phyloP scores from a whole-genome alignment of 768 basidiomycete species.

The Pleurotus ostreatus region DNA sequence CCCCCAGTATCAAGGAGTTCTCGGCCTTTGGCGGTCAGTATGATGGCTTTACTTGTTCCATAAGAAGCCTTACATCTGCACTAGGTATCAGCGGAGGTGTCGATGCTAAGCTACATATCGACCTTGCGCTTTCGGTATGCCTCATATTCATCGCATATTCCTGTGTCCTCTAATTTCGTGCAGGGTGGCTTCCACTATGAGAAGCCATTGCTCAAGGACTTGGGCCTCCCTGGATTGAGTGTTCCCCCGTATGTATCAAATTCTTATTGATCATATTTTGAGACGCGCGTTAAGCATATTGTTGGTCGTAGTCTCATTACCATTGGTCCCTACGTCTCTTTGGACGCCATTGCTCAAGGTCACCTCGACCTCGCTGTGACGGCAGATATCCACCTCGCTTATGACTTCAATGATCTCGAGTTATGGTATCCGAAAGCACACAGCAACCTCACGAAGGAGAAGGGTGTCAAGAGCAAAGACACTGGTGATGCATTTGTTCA shows the following conservation, averaged over 20 bases:
- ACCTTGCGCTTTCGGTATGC: conserved; percentile 21
- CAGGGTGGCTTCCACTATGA: conserved; percentile 26
- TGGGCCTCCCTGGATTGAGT: conserved; percentile 27
- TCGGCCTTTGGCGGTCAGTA: conserved; percentile 16
- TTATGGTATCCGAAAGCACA: neutral
- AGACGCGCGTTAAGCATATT: too few relatives aligned
- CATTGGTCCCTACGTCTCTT: conserved; percentile 34
- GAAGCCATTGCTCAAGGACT: conserved; percentile 21
- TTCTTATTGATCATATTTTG: too few relatives aligned
- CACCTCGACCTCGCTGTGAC: conserved; percentile 28
- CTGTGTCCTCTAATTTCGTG: neutral
- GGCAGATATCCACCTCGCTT: conserved; percentile 26
- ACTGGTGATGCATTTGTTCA: neutral
- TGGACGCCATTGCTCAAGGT: conserved; percentile 23
- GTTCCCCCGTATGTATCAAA: conserved; percentile 25
- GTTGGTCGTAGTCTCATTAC: conserved; percentile 25
- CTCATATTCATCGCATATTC: neutral
- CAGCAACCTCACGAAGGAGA: neutral
- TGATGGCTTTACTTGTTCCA: neutral
- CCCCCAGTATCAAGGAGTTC: conserved; percentile 25
- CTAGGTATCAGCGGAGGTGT: conserved; percentile 22
- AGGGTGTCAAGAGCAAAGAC: neutral
- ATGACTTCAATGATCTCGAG: conserved; percentile 12
- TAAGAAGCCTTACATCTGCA: neutral
- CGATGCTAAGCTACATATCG: conserved; percentile 23